Percentiles rank a stretch among this genome's conserved stretches.
Evolutionary conservation across 352 stramenopile species (phyloP).

Genomic region (Pythium sp.): DNA sequence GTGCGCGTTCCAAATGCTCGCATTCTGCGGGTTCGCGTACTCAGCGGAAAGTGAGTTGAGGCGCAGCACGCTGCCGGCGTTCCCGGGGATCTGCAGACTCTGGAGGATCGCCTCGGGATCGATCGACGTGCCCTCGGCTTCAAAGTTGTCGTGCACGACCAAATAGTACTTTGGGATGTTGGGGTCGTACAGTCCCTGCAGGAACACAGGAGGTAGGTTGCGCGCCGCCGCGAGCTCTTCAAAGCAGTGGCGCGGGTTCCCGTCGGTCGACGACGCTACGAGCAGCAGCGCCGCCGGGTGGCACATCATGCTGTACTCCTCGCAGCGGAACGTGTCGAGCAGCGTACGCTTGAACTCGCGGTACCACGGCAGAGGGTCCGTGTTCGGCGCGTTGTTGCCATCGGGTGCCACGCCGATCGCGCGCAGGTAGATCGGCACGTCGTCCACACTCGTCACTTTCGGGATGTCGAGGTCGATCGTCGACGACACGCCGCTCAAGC

Average conservation of each 20-base stretch:
- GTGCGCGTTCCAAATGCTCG: slow-evolving; percentile 42
- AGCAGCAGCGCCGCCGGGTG: slow-evolving; percentile 75
- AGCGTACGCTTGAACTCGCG: slow-evolving; percentile 71
- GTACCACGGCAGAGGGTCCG: slow-evolving; percentile 69
- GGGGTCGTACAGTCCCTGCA: slow-evolving; percentile 75
- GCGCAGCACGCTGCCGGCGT: slow-evolving; percentile 50
- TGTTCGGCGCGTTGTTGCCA: slow-evolving; percentile 37
- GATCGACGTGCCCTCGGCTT: slow-evolving; percentile 77
- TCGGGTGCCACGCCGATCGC: slow-evolving; percentile 42
- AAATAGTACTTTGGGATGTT: slow-evolving; percentile 86
- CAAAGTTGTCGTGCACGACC: slow-evolving; percentile 82
- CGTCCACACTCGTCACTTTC: slow-evolving; percentile 45
- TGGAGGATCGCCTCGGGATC: slow-evolving; percentile 74
- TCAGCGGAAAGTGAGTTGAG: slow-evolving; percentile 65
- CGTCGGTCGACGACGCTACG: slow-evolving; percentile 80
- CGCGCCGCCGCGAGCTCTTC: slow-evolving; percentile 51
- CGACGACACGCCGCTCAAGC: slow-evolving; percentile 18
- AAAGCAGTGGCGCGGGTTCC: slow-evolving; percentile 74
- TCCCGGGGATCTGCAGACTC: slow-evolving; percentile 55
- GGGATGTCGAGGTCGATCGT: slow-evolving; percentile 66
- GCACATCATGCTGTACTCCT: slow-evolving; percentile 74
- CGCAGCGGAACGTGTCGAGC: slow-evolving; percentile 80
- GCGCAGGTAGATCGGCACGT: slow-evolving; percentile 67
- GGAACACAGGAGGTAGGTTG: slow-evolving; percentile 58
- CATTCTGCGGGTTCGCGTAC: slow-evolving; percentile 26